Base-by-base conservation (phyloP, 2,329 filamentous ascomycete species). In the Colletotrichum somersetense region DNA sequence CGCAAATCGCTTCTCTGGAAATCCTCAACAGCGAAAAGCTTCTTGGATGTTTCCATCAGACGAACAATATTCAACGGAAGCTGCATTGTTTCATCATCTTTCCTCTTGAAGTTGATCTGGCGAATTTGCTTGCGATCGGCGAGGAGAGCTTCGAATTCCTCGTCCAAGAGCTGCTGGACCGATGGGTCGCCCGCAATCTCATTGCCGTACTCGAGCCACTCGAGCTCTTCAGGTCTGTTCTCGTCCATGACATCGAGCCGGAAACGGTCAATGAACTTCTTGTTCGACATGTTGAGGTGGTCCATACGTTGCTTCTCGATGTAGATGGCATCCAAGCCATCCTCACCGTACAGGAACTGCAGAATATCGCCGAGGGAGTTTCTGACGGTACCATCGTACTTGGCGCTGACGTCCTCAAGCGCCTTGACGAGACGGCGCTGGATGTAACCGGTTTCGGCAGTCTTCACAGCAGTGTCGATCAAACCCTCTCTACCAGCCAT, bases 401-500 rank as follows among this genome's bases (percentile, higher is more conserved):
- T 97, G 72, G 96, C 95, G 86, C 96, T 97, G 65, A 98, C 92
- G 81, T 99, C 96, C 87, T 99, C 96, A 3, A 99, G 89, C 14
- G 97, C 97, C 84, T 99, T 99, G 79, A 99, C 96, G 57, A 99
- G 89, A 87, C 97, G 95, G 84, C 96, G 94, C 83, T 99, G 97
- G 75, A 99, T 99, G 82, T 99, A 99, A 84, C 96, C 96, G 70
- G 97, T 99, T 83, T 99, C 97, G 26, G 96, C 96, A 75, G 96
- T 99, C 89, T 99, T 99, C 84, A 99, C 97, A 76, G 96, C 96
- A 64, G 96, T 99, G 88, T 99, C 96, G 77, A 99, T 99, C 67
- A 99, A 88, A 97, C 96, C 96, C 85, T 99, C 96, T 86, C 96
- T 91, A 94, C 96, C 96, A 87, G 96, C 96, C 96, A 99, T 99